Base-by-base conservation (phyloP, 1,284 basidiomycete genomes). In the Cutaneotrichosporon cavernicola region DNA sequence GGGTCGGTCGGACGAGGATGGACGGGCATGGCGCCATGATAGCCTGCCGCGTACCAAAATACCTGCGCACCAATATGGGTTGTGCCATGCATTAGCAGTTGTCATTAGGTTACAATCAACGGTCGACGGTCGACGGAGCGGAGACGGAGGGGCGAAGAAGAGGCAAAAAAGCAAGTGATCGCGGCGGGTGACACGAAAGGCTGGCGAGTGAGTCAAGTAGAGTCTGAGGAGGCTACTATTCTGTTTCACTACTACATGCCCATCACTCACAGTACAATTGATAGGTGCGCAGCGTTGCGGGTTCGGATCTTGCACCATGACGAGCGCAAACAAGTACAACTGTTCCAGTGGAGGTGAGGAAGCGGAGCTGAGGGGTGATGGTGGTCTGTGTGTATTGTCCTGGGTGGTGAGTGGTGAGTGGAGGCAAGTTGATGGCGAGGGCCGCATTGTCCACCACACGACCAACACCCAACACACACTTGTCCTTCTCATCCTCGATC, bases 51-150 rank as follows among this genome's bases (percentile, higher is more conserved):
- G 18, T 18, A 46, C 16, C 38, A n/a, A 46, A 46, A 46, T 46
- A 46, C 43, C 43, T 46, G 43, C 43, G 43, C 43, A 46, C 43
- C 43, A 46, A 16, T 46, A 46, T 18, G 43, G 43, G 43, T 46
- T n/a, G 43, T 18, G 43, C 43, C 16, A 46, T 46, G 43, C 43
- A 46, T 46, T 46, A 46, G 43, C 43, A 18, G 18, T 43, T 46
- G 43, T 18, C 43, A 46, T 46, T 46, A 16, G 18, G 43, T n/a
- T 6, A 46, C 43, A 40, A 18, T 18, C 7, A 46, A 18, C 16
- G 18, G 13, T 11, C 38, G 38, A 36, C 36, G 40, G 40, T 5
- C 40, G 40, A 46, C 43, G 43, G 18, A n/a, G 43, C 43, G n/a
- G n/a, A 16, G 8, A 46, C 43, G 43, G 43, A n/a, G 43, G 5